phyloP scores from a whole-genome alignment of 768 basidiomycete species.

The Chiua virens region DNA sequence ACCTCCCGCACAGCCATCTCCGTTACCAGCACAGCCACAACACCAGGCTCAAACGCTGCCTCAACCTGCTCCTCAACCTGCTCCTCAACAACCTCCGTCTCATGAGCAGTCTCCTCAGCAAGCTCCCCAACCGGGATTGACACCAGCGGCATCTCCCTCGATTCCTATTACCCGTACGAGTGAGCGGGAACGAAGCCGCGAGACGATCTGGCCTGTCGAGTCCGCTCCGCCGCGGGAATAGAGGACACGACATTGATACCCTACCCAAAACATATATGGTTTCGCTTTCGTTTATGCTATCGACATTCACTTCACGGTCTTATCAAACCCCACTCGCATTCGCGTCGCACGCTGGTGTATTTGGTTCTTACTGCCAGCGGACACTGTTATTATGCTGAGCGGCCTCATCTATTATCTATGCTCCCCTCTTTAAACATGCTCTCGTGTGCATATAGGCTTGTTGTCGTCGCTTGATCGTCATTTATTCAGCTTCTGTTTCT shows the following conservation, averaged over 20 bases:
- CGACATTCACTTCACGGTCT: slow-evolving; percentile 15
- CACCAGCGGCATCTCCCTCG: slow-evolving; percentile 7
- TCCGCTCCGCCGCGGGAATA: slow-evolving; percentile 29
- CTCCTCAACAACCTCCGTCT: slow-evolving; percentile 21
- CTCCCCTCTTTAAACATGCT: slow-evolving; percentile 22
- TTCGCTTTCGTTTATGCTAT: slow-evolving; percentile 33
- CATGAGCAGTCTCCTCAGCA: slow-evolving; percentile 30
- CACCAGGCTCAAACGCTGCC: slow-evolving; percentile 23
- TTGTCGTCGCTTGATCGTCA: slow-evolving; percentile 23
- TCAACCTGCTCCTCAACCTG: no score
- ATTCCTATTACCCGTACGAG: slow-evolving; percentile 23
- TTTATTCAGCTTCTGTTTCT: slow-evolving; percentile 24
- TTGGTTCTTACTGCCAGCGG: slow-evolving; percentile 15
- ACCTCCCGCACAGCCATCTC: slow-evolving; percentile 22
- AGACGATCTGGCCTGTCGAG: slow-evolving; percentile 31
- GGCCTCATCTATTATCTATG: slow-evolving; percentile 29
- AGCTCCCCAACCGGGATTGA: slow-evolving; percentile 17
- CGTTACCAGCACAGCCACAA: slow-evolving; percentile 22
- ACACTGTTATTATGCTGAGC: slow-evolving; percentile 30
- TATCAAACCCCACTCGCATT: slow-evolving; percentile 28
- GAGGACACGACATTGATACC: slow-evolving; percentile 16
- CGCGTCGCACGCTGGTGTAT: slow-evolving; percentile 9
- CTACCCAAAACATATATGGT: slow-evolving; percentile 18
- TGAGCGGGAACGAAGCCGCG: slow-evolving; percentile 31
- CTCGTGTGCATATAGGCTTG: slow-evolving; percentile 28